Percentiles rank a stretch among this genome's conserved stretches.
Conservation (phyloP, 306 rosid genomes). For the Trifolium repens region DNA sequence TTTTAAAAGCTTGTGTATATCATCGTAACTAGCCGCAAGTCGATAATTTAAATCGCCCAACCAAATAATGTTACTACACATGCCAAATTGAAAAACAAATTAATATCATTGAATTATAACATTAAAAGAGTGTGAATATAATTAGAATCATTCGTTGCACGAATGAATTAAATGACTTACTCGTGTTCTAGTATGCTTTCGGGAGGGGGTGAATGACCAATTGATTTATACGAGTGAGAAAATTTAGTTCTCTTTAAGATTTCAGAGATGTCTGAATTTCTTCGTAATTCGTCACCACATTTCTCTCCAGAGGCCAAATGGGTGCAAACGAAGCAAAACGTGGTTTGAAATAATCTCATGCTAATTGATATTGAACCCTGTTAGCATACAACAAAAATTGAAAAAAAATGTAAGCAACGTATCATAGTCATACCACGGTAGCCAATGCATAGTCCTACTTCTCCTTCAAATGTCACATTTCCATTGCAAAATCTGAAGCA, state of each 20-base stretch:
- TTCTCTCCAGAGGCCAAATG: constrained; percentile 93
- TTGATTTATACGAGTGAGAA: constrained; percentile 48
- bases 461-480: background rate
- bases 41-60: constrained; percentile 98
- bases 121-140: background rate
- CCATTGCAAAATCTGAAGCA: background rate
- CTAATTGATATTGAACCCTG: constrained; percentile 92
- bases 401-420: constrained; percentile 6
- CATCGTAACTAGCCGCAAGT: constrained; percentile 59
- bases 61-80: constrained; percentile 78
- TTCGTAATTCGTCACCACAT: constrained; percentile 74
- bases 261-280: constrained; percentile 77
- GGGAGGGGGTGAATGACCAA: constrained; percentile 48
- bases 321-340: constrained; percentile 89
- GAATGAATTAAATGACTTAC: constrained; percentile 46
- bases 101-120: background rate
- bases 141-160: background rate
- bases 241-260: constrained; percentile 83
- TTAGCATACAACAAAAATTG: background rate
- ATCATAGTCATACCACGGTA: background rate
- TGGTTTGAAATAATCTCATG: constrained; percentile 68
- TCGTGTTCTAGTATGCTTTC: constrained; percentile 74
- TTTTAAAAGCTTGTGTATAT: constrained; percentile 67
- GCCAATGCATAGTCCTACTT: constrained; percentile 1
- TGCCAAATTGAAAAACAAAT: background rate